Base-by-base conservation (phyloP, 306 rosid species). In the Quercus robur region DNA sequence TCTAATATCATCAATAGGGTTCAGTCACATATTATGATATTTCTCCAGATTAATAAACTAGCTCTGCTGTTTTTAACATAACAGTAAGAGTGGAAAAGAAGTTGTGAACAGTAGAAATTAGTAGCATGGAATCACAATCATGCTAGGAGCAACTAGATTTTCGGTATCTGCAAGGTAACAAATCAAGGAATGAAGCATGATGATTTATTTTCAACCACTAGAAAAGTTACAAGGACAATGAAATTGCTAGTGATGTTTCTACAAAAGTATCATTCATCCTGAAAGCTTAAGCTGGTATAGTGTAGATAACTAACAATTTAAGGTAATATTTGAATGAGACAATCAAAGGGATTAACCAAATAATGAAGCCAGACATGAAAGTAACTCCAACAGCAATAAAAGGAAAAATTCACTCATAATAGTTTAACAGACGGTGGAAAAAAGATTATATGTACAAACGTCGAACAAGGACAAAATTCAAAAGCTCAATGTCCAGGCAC, bases 401-500 rank as follows among this genome's bases (percentile, higher is more conserved):
- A 33, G 14, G 25, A 35, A 35, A 68, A 33, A 67, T 14, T 67
- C 23, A 8, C 15, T 61, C 30, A 23, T 33, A 4, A 38, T 35
- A 23, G 31, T 23, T 61, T 13, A 52, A 51, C 41, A 35, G 69
- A 13, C 41, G 54, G 54, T 11, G 17, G 17, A 49, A 21, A 30
- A 15, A 25, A 6, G 56, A 68, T 14, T 6, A 15, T 68, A 19
- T 67, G 19, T 68, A 33, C 15, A 35, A 10, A 31, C 9, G 4
- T 10, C 17, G 2, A 63, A 26, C 38, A 35, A 8, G 35, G 52
- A 17, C 14, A 31, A 66, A 66, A 17, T 21, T 19, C 72, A 1
- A 15, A 33, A 31, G 57, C 56, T 70, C 25, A 44, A 75, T 11
- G 41, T 58, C 58, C 66, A 73, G 56, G 83, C 56, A 74, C 81